Evolutionary conservation across 805 yeast genomes (phyloP).

Genomic region (Candida dajiaensis): DNA sequence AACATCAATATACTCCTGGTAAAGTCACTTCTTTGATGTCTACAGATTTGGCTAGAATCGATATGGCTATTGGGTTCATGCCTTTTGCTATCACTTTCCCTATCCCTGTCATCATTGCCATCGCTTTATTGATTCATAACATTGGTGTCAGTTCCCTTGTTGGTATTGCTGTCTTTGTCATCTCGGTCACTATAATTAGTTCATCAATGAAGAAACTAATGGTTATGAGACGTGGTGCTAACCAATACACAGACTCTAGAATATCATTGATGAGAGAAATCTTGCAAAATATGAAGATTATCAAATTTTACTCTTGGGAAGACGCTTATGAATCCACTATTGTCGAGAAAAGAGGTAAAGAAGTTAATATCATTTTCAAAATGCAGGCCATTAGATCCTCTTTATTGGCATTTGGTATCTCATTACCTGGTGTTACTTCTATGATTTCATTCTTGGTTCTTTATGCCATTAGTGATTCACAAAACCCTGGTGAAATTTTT

Average conservation of each 20-base stretch:
- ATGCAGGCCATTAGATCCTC: slow-evolving; percentile 58
- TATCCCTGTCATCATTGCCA: slow-evolving; percentile 53
- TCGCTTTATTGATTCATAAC: slow-evolving; percentile 57
- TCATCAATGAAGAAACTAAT: slow-evolving; percentile 42
- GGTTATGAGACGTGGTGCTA: slow-evolving; percentile 46
- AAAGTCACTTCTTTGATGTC: slow-evolving; percentile 69
- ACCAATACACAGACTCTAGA: slow-evolving; percentile 56
- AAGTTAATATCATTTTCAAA: slow-evolving; percentile 48
- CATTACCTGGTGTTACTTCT: slow-evolving; percentile 46
- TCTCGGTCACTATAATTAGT: slow-evolving; percentile 43
- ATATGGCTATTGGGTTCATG: slow-evolving; percentile 57
- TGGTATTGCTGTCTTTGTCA: slow-evolving; percentile 52
- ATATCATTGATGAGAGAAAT: slow-evolving; percentile 58
- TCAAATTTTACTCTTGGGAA: slow-evolving; percentile 87
- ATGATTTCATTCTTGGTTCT: slow-evolving; percentile 44
- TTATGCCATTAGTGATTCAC: slow-evolving; percentile 31
- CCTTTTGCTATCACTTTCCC: slow-evolving; percentile 53
- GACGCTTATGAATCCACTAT: slow-evolving; percentile 57
- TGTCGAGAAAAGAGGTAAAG: slow-evolving; percentile 46
- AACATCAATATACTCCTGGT: slow-evolving; percentile 51
- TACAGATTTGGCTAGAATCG: slow-evolving; percentile 71
- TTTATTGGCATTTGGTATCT: slow-evolving; percentile 44
- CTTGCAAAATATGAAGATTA: slow-evolving; percentile 55
- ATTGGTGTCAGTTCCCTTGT: slow-evolving; percentile 65
- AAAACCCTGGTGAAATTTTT: slow-evolving; percentile 57